Evolutionary conservation across 1,284 basidiomycete species (phyloP), one percentile per base, ranked within the genome.

Genomic region (Apiotrichum gracile): DNA sequence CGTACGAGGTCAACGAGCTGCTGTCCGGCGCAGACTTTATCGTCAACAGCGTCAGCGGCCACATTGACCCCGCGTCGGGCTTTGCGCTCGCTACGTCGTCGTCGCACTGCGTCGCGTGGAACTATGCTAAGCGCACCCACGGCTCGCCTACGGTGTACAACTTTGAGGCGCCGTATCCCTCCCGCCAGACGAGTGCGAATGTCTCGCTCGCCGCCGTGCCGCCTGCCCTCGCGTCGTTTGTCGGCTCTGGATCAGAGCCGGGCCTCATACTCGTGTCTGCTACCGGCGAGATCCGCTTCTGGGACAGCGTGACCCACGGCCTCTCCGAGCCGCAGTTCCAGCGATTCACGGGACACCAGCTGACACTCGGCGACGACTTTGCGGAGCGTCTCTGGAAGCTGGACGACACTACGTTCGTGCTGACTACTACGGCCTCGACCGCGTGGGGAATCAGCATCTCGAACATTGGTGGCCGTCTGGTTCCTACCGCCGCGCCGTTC

Each of bases 221-320:
- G 2, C 70, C 65, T 2, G 63, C 70, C 0, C 62, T 68, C n/a
- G 58, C 71, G 0, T 61, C 66, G 9, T 61, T 73, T 29, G 66
- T 65, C 41, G 64, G 62, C 3, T 50, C 65, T 0, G 57, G 63
- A 5, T 65, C 68, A 22, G 77, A 78, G 54, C 77, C 77, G 0
- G 76, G 77, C 14, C 69, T 77, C 34, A 58, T 78, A 10, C 55
- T 75, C 21, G 65, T 77, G 14, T 64, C 64, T 13, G 60, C 72
- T 1, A 59, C 67, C 4, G 77, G 77, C 24, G 69, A 73, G 34
- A 53, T 76, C 22, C 61, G 73, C 2, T 73, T 72, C 45, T 78
- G 77, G 77, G 73, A 77, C 45, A 67, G 61, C 34, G 66, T 76
- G 61, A 69, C 67, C 29, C 54, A 70, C 24, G 75, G 75, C 1